These are phyloP conservation scores for Monilinia fructigena DNA, from an alignment of 2,329 filamentous ascomycete species.

Conservation along the genomic window DNA sequence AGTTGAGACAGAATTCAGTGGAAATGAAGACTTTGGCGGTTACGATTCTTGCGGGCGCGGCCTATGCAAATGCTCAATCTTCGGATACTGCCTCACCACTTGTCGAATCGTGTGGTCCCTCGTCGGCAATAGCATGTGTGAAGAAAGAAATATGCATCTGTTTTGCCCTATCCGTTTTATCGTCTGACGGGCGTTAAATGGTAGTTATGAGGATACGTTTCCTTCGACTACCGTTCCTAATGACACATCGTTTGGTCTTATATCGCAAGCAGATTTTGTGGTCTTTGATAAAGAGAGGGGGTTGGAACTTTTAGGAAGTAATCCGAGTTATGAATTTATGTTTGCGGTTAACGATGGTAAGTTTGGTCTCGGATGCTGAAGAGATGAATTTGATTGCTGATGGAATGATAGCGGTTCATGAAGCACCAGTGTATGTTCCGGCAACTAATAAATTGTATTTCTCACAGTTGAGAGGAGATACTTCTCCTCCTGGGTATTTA, in stretches of 20 bases:
- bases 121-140: background rate
- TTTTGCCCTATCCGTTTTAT: background rate
- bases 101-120: background rate
- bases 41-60: background rate
- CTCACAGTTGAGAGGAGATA: background rate
- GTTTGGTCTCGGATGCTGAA: background rate
- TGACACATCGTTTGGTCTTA: background rate
- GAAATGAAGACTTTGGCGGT: background rate
- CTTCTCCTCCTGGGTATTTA: background rate
- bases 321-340: background rate
- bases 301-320: background rate
- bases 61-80: background rate
- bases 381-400: background rate
- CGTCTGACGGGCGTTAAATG: background rate
- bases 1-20: background rate
- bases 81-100: background rate
- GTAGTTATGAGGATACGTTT: conserved; percentile 1
- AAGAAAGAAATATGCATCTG: background rate
- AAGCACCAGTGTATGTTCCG: background rate
- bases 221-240: background rate
- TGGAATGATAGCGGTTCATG: background rate
- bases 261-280: background rate
- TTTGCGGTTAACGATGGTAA: background rate
- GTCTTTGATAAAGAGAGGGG: background rate
- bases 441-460: background rate